Base-by-base conservation (phyloP, 495 filamentous ascomycete genomes). In the Xylaria intraflava region DNA sequence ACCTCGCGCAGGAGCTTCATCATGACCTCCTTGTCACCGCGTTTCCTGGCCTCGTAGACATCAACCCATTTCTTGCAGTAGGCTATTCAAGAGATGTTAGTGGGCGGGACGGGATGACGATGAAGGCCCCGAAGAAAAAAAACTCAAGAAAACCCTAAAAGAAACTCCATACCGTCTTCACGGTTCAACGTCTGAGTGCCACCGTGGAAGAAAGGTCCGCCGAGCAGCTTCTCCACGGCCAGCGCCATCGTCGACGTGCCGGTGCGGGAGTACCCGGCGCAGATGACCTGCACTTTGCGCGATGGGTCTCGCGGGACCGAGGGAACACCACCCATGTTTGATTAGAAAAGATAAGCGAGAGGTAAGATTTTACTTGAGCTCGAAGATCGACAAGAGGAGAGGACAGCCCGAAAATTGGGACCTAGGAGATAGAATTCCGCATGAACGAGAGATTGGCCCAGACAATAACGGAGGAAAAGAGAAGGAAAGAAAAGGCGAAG, bases 231-330 rank as follows among this genome's bases (percentile, higher is more conserved):
- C 22, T 62, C 57, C 1, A 77, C 46, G 3, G 73, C 74, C 23
- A 56, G 36, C 31, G 67, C 68, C 57, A 77, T 68, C 11, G 72
- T 74, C 1, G 70, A 65, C n/a, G 73, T 75, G n/a, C 73, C 74
- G 3, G 73, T 76, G 20, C 74, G 67, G 19, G 73, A 64, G 20
- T 70, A 69, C 3, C 73, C 73, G 24, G 74, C 73, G 26, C 71
- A 70, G 60, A 75, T 76, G 35, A 76, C 70, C 55, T 65, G 65
- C n/a, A 73, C 40, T 23, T 49, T 49, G 42, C 59, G 58, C 12
- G 59, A 53, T 11, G 40, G 55, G 38, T 64, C 61, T 6, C 46
- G 50, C 6, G 61, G 61, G 40, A 56, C 56, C 0, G 61, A 64
- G 2, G 61, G 49, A 30, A 50, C 36, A 10, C 49, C 49, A 27